Evolutionary conservation across 345 rosid species (phyloP).

Genomic region (Eucalyptus regnans): DNA sequence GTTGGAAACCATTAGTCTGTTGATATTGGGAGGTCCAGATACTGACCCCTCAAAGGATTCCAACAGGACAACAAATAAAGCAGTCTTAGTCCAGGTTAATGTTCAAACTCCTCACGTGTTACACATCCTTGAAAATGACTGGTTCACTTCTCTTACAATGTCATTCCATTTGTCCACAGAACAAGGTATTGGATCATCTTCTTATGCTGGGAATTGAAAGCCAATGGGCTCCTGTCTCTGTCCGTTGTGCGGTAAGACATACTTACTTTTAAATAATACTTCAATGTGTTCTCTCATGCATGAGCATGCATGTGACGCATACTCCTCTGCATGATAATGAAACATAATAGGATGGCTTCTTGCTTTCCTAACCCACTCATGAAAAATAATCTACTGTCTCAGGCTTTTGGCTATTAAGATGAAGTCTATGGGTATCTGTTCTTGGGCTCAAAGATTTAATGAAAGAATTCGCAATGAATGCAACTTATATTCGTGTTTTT

Average conservation of each 20-base stretch:
- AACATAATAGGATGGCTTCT: not conserved
- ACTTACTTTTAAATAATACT: not conserved
- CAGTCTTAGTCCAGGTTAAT: conserved; percentile 82
- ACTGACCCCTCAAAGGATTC: conserved; percentile 66
- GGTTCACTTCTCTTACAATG: not conserved
- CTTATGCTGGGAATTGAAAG: conserved; percentile 89
- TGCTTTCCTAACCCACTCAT: not conserved
- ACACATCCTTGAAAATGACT: not conserved
- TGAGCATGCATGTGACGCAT: not conserved
- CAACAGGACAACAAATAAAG: conserved; percentile 68
- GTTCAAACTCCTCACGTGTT: not conserved
- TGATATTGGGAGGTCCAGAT: conserved; percentile 64
- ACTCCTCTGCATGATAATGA: not conserved
- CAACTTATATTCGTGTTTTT: not conserved
- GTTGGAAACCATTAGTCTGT: conserved; percentile 76
- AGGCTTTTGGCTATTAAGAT: not conserved
- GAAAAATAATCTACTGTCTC: not conserved
- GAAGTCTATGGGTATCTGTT: not conserved
- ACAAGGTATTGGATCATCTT: conserved; percentile 67
- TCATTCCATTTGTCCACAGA: conserved; percentile 32
- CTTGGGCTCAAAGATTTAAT: not conserved
- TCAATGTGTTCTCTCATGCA: not conserved
- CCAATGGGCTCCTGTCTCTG: conserved; percentile 90
- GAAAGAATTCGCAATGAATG: not conserved
- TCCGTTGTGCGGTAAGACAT: conserved; percentile 70